Percentiles rank a stretch among this genome's conserved stretches.
Evolutionary conservation across 345 rosid species (phyloP).

Genomic region (Pistacia vera): DNA sequence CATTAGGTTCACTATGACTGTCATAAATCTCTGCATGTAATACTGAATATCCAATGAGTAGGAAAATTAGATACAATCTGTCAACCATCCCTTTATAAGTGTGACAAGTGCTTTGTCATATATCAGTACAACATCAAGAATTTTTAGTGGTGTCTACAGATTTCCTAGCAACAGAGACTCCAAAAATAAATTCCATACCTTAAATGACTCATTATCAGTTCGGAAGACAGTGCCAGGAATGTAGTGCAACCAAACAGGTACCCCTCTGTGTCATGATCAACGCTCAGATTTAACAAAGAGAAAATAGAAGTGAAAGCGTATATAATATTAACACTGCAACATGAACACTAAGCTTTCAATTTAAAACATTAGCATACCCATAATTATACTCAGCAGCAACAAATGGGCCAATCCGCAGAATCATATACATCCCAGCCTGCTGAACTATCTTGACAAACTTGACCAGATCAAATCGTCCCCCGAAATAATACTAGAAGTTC

Average conservation of each 20-base stretch:
- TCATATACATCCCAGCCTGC: constrained; percentile 84
- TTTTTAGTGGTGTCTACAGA: background rate
- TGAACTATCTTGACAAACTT: constrained; percentile 88
- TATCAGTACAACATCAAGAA: background rate
- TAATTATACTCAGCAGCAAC: constrained; percentile 94
- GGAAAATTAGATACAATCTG: constrained; percentile 13
- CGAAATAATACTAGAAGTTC: constrained; percentile 65
- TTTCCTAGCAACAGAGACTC: constrained; percentile 2
- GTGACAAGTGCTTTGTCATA: background rate
- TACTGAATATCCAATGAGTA: constrained; percentile 42
- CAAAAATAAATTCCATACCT: constrained; percentile 41
- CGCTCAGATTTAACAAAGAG: background rate
- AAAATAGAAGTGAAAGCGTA: background rate
- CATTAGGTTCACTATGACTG: constrained; percentile 75
- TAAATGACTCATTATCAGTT: constrained; percentile 76
- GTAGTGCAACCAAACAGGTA: constrained; percentile 94
- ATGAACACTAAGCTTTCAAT: background rate
- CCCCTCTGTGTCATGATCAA: constrained; percentile 50
- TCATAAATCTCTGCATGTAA: constrained; percentile 82
- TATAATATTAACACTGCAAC: background rate
- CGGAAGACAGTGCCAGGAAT: constrained; percentile 88
- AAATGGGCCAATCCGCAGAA: constrained; percentile 95
- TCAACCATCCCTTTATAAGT: background rate
- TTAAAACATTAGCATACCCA: constrained; percentile 51
- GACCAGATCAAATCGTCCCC: constrained; percentile 82